Conservation (phyloP, 78 protist genomes). For the Mastigamoeba balamuthi region DNA sequence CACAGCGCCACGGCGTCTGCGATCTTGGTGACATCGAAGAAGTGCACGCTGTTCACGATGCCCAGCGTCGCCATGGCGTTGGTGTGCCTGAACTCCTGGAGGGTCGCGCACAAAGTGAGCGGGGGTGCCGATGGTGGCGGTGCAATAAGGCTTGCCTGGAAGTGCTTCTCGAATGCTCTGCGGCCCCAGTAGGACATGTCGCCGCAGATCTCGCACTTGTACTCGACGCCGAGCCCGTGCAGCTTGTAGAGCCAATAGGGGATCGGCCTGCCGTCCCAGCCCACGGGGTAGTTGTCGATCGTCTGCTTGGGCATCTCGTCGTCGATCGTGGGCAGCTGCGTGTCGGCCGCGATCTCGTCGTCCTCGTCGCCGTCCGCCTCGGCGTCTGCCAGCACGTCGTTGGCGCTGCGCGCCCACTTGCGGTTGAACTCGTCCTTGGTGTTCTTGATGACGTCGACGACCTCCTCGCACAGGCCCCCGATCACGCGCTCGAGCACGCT, state of each 20-base stretch:
- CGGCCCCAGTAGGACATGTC: conserved; percentile 80
- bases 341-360: conserved; percentile 55
- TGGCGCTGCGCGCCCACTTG: neutral
- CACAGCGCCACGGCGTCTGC: conserved; percentile 71
- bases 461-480: neutral
- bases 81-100: conserved; percentile 70
- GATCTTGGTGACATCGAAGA: conserved; percentile 77
- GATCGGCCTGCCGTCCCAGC: conserved; percentile 96
- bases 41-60: conserved; percentile 76
- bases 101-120: too few relatives aligned
- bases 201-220: conserved; percentile 96
- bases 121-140: too few relatives aligned
- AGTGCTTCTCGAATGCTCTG: conserved; percentile 80
- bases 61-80: conserved; percentile 81
- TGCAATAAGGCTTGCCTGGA: too few relatives aligned
- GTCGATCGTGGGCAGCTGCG: neutral
- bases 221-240: conserved; percentile 81
- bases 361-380: conserved; percentile 50
- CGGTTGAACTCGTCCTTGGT: neutral
- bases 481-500: neutral
- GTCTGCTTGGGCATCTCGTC: conserved; percentile 28
- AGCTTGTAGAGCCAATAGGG: conserved; percentile 94
- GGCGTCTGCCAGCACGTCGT: neutral
- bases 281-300: conserved; percentile 83
- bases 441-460: neutral